Conservation (phyloP, 2,329 filamentous ascomycete genomes). For the Pyrenophora teres region DNA sequence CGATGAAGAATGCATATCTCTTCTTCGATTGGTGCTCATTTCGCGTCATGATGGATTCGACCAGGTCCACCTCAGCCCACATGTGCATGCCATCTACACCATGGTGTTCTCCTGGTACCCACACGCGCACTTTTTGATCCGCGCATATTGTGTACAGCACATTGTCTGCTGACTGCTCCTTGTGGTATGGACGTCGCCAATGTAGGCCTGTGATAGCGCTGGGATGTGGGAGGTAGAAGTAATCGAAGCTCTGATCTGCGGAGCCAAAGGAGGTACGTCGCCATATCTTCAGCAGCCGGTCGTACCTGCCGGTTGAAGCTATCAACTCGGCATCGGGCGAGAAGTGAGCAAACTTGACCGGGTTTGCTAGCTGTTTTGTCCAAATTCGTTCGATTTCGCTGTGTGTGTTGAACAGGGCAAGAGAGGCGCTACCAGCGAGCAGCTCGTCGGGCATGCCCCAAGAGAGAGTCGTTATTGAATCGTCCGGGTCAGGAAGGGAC, state of each 20-base stretch:
- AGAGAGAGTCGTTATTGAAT: constrained; percentile 67
- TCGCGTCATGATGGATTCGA: constrained; percentile 68
- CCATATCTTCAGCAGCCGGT: constrained; percentile 91
- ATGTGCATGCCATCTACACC: constrained; percentile 74
- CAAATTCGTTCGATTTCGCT: constrained; percentile 66
- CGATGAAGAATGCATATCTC: constrained; percentile 79
- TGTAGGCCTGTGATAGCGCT: constrained; percentile 77
- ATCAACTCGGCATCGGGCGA: constrained; percentile 89
- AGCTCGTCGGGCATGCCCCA: constrained; percentile 90
- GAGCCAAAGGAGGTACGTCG: constrained; percentile 81
- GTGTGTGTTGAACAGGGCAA: constrained; percentile 70
- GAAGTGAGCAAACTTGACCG: constrained; percentile 73
- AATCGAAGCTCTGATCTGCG: constrained; percentile 84
- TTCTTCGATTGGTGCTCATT: constrained; percentile 50
- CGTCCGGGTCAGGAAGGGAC: constrained; percentile 49
- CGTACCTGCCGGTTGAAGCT: constrained; percentile 76
- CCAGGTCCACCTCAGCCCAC: constrained; percentile 80
- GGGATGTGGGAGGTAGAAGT: constrained; percentile 87
- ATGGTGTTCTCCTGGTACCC: constrained; percentile 76
- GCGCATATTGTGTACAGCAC: constrained; percentile 87
- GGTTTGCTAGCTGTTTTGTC: constrained; percentile 73
- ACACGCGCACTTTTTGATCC: constrained; percentile 80
- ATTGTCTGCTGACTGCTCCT: constrained; percentile 80
- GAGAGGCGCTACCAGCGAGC: constrained; percentile 70
- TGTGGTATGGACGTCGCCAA: constrained; percentile 80